These are phyloP conservation scores for Suillus bovinus DNA, from an alignment of 768 basidiomycete species.

Conservation along the genomic window DNA sequence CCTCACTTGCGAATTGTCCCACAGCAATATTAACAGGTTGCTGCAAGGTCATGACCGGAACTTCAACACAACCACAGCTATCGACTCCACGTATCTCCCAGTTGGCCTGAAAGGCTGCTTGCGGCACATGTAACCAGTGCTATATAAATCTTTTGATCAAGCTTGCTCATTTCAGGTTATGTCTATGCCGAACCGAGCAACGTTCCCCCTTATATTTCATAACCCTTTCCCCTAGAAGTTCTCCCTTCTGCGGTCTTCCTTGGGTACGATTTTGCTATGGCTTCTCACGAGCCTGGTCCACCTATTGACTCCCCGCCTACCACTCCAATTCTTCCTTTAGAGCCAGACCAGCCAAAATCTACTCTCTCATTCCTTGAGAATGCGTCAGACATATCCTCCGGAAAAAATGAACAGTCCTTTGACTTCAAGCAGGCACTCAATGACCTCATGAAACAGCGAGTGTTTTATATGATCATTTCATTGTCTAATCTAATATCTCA, in stretches of 20 bases:
- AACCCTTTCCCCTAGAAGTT: not conserved
- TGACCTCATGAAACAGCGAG: conserved; percentile 23
- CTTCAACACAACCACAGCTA: no score
- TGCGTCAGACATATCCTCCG: not conserved
- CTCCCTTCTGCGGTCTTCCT: not conserved
- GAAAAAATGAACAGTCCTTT: conserved; percentile 22
- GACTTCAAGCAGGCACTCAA: conserved; percentile 30
- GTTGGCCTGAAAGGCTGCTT: no score
- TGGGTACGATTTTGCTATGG: not conserved
- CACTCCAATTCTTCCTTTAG: not conserved
- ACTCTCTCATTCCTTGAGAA: not conserved
- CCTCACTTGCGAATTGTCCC: no score
- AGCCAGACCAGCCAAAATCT: not conserved
- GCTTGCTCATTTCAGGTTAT: not conserved
- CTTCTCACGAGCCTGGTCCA: not conserved
- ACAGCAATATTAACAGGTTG: no score
- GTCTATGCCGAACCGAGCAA: not conserved
- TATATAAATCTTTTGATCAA: not conserved
- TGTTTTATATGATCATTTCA: not conserved
- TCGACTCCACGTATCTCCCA: no score
- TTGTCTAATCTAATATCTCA: not conserved
- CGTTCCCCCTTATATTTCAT: not conserved
- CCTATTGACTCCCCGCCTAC: not conserved
- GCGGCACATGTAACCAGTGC: no score
- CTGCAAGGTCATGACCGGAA: no score